Evolutionary conservation across 2,329 filamentous ascomycete species (phyloP).

Genomic region (Colletotrichum plurivorum): DNA sequence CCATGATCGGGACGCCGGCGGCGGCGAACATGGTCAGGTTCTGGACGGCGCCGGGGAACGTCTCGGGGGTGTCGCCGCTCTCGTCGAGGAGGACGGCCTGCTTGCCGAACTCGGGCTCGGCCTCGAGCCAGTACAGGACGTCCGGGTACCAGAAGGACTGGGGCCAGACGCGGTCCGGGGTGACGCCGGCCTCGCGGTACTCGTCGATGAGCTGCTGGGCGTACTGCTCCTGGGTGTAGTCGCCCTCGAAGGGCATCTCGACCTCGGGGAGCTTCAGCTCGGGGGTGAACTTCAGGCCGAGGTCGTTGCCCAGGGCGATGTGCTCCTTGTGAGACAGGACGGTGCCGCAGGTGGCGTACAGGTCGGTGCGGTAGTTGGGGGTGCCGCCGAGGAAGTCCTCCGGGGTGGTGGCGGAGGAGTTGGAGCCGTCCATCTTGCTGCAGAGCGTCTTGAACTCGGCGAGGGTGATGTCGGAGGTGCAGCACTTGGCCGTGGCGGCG

Average conservation of each 20-base stretch:
- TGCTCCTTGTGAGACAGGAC: constrained; percentile 73
- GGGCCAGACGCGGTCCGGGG: constrained; percentile 68
- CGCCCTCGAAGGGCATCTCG: constrained; percentile 76
- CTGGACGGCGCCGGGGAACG: constrained; percentile 67
- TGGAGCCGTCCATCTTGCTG: constrained; percentile 78
- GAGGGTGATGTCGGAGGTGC: constrained; percentile 79
- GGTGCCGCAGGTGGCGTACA: constrained; percentile 76
- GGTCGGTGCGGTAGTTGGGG: constrained; percentile 73
- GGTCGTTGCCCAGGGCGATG: constrained; percentile 70
- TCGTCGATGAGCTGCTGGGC: constrained; percentile 76
- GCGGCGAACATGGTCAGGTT: constrained; percentile 69
- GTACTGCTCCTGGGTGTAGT: constrained; percentile 76
- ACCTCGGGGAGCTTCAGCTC: constrained; percentile 78
- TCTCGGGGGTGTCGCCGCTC: constrained; percentile 67
- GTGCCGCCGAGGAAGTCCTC: constrained; percentile 72
- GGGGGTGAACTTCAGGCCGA: constrained; percentile 74
- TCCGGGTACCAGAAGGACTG: constrained; percentile 78
- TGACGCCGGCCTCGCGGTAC: constrained; percentile 67
- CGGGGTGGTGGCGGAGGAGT: constrained; percentile 70
- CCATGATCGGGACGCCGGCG: constrained; percentile 73
- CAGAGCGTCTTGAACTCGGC: constrained; percentile 78
- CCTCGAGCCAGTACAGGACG: constrained; percentile 76
- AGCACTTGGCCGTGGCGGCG: constrained; percentile 75
- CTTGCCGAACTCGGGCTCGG: constrained; percentile 71
- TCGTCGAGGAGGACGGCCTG: constrained; percentile 78